Base-by-base conservation (phyloP, 768 basidiomycete genomes). In the Macrolepiota albuminosa region DNA sequence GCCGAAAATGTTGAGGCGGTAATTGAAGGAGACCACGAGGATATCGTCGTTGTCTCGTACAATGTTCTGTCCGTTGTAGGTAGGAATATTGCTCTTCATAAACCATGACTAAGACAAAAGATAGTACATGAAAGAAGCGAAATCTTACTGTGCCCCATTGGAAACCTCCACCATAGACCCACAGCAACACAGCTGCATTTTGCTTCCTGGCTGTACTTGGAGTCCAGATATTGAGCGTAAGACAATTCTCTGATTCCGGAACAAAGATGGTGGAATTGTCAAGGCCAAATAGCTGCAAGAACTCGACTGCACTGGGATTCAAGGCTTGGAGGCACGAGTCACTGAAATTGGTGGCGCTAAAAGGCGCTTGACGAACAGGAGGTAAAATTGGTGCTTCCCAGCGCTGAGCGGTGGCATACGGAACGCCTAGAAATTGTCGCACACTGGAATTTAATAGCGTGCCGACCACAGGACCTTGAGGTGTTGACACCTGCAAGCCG, bases 81-180 rank as follows among this genome's bases (percentile, higher is more conserved):
- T 61, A 6, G 67, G 58, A n/a, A 71, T 58, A 48, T 73, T 72
- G 57, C 73, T 73, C 74, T 77, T 21, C 5, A 31, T 7, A 31
- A 26, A 57, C 24, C 13, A 43, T 34, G 2, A 26, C 7, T 52
- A 10, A 60, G 37, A 11, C 18, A 14, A 21, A 21, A 7, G 6
- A 31, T 29, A 21, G 2, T 21, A 13, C 16, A 18, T 45, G 7
- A 21, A 24, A 16, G 36, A 21, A 34, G 26, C 6, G 21, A 29
- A 3, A 46, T 67, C 71, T 60, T 42, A 75, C 75, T 10, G 75
- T 71, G 11, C 73, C 76, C 55, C 73, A 76, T 43, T 70, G 68
- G 57, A 75, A 76, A 4, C 68, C 69, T 26, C 77, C 77, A 6
- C 77, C 77, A 57, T 75, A 77, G 31, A 77, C 71, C 77, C 74